Conservation (phyloP, 805 yeast genomes). For the Kodamaea nitidulidarum region DNA sequence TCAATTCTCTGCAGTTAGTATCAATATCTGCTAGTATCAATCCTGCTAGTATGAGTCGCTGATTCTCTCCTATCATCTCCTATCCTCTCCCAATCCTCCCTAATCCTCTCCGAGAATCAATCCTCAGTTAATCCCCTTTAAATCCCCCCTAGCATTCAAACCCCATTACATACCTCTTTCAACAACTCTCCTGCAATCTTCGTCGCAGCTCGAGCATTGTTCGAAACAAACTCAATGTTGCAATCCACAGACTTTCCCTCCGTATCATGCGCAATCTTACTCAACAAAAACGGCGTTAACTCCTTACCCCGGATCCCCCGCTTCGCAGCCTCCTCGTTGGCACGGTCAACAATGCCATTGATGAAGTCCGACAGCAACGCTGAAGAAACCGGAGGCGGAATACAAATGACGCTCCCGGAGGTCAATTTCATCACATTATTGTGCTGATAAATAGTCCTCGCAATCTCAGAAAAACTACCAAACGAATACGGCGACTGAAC, state of each 20-base stretch:
- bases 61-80: not conserved
- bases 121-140: too few species aligned
- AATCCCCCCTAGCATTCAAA: too few species aligned
- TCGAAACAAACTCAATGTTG: conserved; percentile 70
- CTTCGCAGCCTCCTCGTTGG: conserved; percentile 51
- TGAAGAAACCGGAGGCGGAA: conserved; percentile 68
- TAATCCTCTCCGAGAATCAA: too few species aligned
- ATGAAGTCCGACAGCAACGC: conserved; percentile 58
- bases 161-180: conserved; percentile 24
- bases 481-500: conserved; percentile 66
- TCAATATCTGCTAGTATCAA: too few species aligned
- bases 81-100: too few species aligned
- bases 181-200: conserved; percentile 57
- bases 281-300: conserved; percentile 72
- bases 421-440: conserved; percentile 44
- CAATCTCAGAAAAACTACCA: conserved; percentile 52
- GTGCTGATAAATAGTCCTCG: conserved; percentile 49
- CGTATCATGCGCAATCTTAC: conserved; percentile 62
- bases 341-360: conserved; percentile 51
- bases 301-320: conserved; percentile 63
- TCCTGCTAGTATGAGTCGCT: too few species aligned
- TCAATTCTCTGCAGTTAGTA: too few species aligned
- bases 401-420: conserved; percentile 74
- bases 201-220: conserved; percentile 69
- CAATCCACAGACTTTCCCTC: conserved; percentile 65